phyloP scores from a whole-genome alignment of 768 basidiomycete species.

The Sutorius australiensis region DNA sequence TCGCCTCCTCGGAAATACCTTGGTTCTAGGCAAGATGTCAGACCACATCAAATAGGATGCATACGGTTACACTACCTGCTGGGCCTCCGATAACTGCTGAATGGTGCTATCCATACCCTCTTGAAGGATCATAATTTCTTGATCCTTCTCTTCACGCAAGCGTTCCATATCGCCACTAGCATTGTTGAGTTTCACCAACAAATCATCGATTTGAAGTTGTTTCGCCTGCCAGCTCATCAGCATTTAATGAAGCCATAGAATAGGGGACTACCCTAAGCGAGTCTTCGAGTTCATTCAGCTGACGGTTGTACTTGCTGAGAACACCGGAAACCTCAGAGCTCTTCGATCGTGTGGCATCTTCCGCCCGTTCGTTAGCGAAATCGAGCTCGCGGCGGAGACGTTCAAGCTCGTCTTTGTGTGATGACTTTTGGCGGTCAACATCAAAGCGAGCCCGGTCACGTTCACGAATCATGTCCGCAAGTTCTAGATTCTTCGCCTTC shows the following conservation, averaged over 20 bases:
- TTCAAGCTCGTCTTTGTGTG: conserved; percentile 93
- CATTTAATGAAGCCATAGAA: not conserved
- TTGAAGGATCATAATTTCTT: conserved; percentile 92
- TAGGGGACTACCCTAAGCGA: conserved; percentile 68
- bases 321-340: conserved; percentile 88
- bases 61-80: conserved; percentile 56
- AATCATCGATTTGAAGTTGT: conserved; percentile 94
- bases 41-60: not conserved
- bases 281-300: conserved; percentile 94
- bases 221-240: conserved; percentile 59
- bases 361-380: conserved; percentile 97
- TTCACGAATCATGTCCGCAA: conserved; percentile 98
- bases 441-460: conserved; percentile 95
- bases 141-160: conserved; percentile 91
- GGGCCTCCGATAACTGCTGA: conserved; percentile 79
- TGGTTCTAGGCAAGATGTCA: conserved; percentile 52
- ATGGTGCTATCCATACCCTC: conserved; percentile 94
- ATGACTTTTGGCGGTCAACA: conserved; percentile 86
- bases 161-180: conserved; percentile 74
- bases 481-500: conserved; percentile 96
- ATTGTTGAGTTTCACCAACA: conserved; percentile 75
- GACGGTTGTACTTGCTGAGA: conserved; percentile 91
- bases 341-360: conserved; percentile 88
- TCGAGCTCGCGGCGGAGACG: conserved; percentile 85
- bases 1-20: conserved; percentile 82